Percentiles rank a stretch among this genome's conserved stretches.
Evolutionary conservation across 2,329 filamentous ascomycete species (phyloP).

Genomic region (Diaporthe amygdali): DNA sequence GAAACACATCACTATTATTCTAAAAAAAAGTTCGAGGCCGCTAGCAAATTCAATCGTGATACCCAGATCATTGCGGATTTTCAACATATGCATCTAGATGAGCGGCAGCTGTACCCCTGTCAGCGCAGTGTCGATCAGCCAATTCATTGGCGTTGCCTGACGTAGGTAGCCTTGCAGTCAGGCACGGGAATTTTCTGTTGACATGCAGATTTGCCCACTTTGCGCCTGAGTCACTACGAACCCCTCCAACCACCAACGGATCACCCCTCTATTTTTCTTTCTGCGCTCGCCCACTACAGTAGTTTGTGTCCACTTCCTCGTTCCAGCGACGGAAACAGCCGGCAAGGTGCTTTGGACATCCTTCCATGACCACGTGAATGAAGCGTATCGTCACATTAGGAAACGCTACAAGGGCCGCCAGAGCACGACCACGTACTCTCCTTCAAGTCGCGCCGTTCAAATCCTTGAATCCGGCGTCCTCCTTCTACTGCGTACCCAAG

Average conservation of each 20-base stretch:
- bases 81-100: neutral
- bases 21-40: neutral
- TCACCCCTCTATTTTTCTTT: slow-evolving; percentile 3
- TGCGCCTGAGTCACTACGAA: slow-evolving; percentile 16
- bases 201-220: slow-evolving; percentile 4
- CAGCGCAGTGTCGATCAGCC: neutral
- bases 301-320: slow-evolving; percentile 5
- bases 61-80: neutral
- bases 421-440: slow-evolving; percentile 15
- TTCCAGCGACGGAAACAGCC: slow-evolving; percentile 11
- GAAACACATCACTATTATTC: slow-evolving; percentile 11
- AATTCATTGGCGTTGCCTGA: neutral
- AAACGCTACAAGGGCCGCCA: slow-evolving; percentile 16
- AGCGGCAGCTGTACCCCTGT: neutral
- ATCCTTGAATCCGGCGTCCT: neutral
- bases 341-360: neutral
- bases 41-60: neutral
- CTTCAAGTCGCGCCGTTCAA: neutral
- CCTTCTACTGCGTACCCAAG: neutral
- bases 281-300: neutral
- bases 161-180: neutral
- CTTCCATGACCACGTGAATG: slow-evolving; percentile 15
- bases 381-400: slow-evolving; percentile 7
- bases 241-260: neutral
- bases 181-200: neutral